phyloP scores from a whole-genome alignment of 192 early-diverging fungal species.

The Pilaira anomala region DNA sequence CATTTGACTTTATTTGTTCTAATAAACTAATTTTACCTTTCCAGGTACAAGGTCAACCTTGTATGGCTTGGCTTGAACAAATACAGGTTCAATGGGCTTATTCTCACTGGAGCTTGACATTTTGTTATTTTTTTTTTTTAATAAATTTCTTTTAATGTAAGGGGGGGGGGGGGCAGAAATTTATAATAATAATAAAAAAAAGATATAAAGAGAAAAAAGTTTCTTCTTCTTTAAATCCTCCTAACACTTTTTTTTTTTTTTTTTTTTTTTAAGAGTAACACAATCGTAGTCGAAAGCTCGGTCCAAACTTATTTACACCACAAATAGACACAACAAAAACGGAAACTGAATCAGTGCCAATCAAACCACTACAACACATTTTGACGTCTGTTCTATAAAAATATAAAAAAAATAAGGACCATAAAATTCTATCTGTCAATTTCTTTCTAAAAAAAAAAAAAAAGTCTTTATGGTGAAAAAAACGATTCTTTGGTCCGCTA shows the following conservation, averaged over 20 bases:
- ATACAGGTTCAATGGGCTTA: constrained; percentile 1
- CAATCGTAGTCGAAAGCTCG: background rate
- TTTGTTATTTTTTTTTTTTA: background rate
- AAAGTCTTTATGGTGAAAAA: no score
- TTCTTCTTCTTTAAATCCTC: no score
- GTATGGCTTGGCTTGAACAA: constrained; percentile 24
- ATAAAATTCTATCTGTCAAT: background rate
- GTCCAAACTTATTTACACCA: no score
- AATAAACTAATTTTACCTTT: constrained; percentile 8
- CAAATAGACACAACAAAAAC: no score
- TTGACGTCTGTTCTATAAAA: no score
- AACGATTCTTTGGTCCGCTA: no score
- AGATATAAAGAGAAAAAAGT: background rate
- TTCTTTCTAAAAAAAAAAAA: background rate
- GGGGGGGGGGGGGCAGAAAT: background rate
- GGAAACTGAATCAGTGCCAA: no score
- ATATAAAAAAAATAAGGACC: no score
- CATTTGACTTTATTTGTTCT: background rate
- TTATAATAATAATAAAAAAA: background rate
- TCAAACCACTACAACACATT: no score
- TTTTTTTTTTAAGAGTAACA: background rate
- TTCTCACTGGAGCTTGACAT: constrained; percentile 2
- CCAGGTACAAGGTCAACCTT: constrained; percentile 20
- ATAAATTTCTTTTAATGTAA: constrained; percentile 12
- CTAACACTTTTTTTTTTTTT: background rate